Percentiles rank a stretch among this genome's conserved stretches.
Conservation (phyloP, 805 yeast genomes). For the Yarrowia divulgata region DNA sequence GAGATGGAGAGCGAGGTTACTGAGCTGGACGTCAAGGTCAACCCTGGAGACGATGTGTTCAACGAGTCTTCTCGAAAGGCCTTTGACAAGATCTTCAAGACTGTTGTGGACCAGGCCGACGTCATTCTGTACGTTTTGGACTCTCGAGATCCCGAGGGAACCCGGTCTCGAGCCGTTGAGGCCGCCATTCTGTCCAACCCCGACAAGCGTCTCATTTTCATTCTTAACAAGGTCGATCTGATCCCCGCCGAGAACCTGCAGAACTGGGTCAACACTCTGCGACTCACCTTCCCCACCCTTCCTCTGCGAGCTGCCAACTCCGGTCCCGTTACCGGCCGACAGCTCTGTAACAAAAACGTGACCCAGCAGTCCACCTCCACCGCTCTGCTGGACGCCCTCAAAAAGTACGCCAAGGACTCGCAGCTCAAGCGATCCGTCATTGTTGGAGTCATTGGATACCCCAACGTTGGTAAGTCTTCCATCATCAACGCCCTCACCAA, state of each 20-base stretch:
- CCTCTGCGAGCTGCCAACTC: constrained; percentile 71
- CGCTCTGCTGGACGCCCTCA: constrained; percentile 77
- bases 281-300: constrained; percentile 86
- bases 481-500: constrained; percentile 83
- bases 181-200: constrained; percentile 82
- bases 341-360: constrained; percentile 73
- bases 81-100: constrained; percentile 90
- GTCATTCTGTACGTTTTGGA: constrained; percentile 92
- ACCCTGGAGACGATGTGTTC: constrained; percentile 53
- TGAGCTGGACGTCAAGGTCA: constrained; percentile 54
- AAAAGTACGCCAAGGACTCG: constrained; percentile 81
- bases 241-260: constrained; percentile 84
- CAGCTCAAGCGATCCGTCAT: constrained; percentile 87
- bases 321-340: constrained; percentile 71
- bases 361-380: constrained; percentile 75
- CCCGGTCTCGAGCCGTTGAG: constrained; percentile 91
- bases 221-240: constrained; percentile 90
- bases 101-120: constrained; percentile 91
- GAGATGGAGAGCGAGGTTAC: constrained; percentile 60
- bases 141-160: constrained; percentile 96
- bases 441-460: constrained; percentile 97
- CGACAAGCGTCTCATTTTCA: constrained; percentile 81
- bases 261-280: constrained; percentile 82
- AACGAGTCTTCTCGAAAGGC: constrained; percentile 64
- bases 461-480: constrained; percentile 96